Conservation (phyloP, 2,329 filamentous ascomycete genomes). For the Microsporum canis region DNA sequence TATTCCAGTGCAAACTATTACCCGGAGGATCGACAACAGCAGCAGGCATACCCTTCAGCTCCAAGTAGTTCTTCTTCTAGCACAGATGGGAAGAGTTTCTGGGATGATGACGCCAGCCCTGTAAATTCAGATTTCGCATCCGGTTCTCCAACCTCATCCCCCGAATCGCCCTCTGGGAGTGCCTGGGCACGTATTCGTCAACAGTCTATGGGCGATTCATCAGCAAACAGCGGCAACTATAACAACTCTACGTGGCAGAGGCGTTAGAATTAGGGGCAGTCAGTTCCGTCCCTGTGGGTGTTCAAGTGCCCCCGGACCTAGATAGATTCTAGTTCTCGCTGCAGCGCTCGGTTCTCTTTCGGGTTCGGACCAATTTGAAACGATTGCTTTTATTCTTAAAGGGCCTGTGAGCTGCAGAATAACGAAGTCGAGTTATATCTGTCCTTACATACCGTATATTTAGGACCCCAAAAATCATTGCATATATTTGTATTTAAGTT, state of each 20-base stretch:
- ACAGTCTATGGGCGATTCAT: background rate
- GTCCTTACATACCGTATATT: no score
- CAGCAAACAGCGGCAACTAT: background rate
- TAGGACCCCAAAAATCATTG: constrained; percentile 14
- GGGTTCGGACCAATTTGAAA: no score
- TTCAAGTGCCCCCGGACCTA: no score
- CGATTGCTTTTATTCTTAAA: no score
- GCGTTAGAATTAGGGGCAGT: background rate
- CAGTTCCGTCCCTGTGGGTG: background rate
- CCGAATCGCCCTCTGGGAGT: constrained; percentile 17
- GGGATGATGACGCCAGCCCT: constrained; percentile 29
- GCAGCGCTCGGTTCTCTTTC: no score
- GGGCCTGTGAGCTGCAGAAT: no score
- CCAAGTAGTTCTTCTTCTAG: background rate
- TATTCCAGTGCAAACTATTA: background rate
- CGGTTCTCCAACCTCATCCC: constrained; percentile 2
- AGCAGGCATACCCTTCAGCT: background rate
- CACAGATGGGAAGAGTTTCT: constrained; percentile 18
- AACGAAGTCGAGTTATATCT: no score
- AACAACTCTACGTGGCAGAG: constrained; percentile 11
- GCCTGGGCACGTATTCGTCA: constrained; percentile 30
- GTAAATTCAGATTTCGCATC: constrained; percentile 10
- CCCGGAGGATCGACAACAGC: background rate
- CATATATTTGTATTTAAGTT: background rate
- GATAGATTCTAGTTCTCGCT: no score